Base-by-base conservation (phyloP, 768 basidiomycete species). In the Pholiota conissans region DNA sequence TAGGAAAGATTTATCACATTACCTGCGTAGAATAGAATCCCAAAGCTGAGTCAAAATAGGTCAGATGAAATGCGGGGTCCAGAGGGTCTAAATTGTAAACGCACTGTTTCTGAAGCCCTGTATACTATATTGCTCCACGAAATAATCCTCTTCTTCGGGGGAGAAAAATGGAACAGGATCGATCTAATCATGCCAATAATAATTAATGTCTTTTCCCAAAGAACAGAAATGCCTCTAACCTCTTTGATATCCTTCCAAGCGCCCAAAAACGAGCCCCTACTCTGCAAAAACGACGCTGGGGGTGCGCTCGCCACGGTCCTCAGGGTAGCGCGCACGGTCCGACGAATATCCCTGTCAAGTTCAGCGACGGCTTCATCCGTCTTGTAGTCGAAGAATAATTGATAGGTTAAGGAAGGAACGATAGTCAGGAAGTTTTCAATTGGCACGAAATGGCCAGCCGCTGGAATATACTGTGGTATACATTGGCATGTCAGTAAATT, bases 21-120 rank as follows among this genome's bases (percentile, higher is more conserved):
- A 84, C 87, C 56, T 80, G 76, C 14, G 74, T 70, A 2, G 82
- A 80, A 66, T 90, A 91, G 60, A 89, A 90, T 60, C 87, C 78
- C 7, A 90, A 66, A 16, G 85, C 89, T 90, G 13, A 32, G 13
- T 13, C 7, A 32, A 13, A 32, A 56, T 3, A 6, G 9, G 26
- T n/a, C 5, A 24, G 34, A 39, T 5, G 48, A 13, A 28, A 20
- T 49, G 51, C 26, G 52, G 32, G 11, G 30, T 35, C 37, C 5
- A 22, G 14, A 7, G 32, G 1, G 28, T 20, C 46, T 22, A 22
- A 29, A 1, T 47, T 24, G 8, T 39, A 2, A 14, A 73, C 86
- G 22, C 61, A 90, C 90, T 87, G 55, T 84, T 66, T 50, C 75
- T 72, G 63, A 90, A 90, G 0, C 84, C 83, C 61, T 84, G 84